Percentiles rank a stretch among this genome's conserved stretches.
These are phyloP conservation scores for Solanum chiquidenum DNA, from an alignment of 257 asterid genomes.

Conservation along the genomic window DNA sequence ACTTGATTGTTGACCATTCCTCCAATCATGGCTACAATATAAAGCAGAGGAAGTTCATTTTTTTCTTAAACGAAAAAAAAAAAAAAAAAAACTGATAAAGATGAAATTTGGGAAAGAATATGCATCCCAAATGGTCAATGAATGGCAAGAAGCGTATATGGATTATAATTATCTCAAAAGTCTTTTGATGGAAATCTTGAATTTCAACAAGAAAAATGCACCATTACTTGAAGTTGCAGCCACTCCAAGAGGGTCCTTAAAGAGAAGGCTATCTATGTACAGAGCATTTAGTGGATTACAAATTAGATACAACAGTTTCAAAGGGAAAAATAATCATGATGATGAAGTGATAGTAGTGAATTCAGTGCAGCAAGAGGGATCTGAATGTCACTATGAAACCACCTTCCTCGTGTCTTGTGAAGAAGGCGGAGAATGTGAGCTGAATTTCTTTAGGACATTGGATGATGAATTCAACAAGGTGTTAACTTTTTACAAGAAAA, in stretches of 20 bases:
- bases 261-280: conserved; percentile 50
- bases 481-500: conserved; percentile 33
- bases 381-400: conserved; percentile 36
- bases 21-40: background rate
- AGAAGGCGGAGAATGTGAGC: conserved; percentile 55
- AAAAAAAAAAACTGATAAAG: background rate
- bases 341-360: conserved; percentile 60
- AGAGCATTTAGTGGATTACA: conserved; percentile 70
- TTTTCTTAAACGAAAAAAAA: background rate
- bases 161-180: conserved; percentile 47
- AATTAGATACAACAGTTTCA: conserved; percentile 1
- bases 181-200: conserved; percentile 32
- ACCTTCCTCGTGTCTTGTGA: conserved; percentile 53
- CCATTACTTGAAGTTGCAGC: conserved; percentile 4
- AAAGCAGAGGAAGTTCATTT: background rate
- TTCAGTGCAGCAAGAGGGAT: conserved; percentile 20
- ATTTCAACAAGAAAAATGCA: conserved; percentile 12
- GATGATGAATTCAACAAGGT: conserved; percentile 73
- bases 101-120: conserved; percentile 90
- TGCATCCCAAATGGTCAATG: conserved; percentile 75
- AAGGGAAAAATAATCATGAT: conserved; percentile 13
- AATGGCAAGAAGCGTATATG: conserved; percentile 78
- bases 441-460: conserved; percentile 34
- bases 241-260: conserved; percentile 23
- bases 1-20: background rate